Base-by-base conservation (phyloP, 768 basidiomycete genomes). In the Russula foetens region DNA sequence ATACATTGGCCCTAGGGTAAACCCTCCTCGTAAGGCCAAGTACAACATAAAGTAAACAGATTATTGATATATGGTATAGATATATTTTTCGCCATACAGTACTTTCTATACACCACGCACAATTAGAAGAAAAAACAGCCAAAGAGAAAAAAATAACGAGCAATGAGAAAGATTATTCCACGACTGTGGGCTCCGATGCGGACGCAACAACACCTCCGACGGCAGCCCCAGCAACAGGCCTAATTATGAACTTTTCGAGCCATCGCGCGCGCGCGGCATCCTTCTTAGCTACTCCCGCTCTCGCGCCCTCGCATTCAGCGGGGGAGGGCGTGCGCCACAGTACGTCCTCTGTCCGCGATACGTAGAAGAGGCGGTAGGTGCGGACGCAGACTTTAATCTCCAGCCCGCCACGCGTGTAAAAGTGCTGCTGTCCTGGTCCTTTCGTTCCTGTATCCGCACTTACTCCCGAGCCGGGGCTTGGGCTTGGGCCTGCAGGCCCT, bases 311-410 rank as follows among this genome's bases (percentile, higher is more conserved):
- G 29, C 70, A 70, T 64, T 83, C 82, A 1, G 74, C 75, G 26
- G 71, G 69, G 0, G 71, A 70, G 24, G 76, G 71, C 15, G 75
- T 68, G 56, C 79, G 80, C 75, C 79, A 81, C 56, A 87, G 71
- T 59, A 79, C 77, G 62, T 88, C 88, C 65, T 86, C 88, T 47
- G 84, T 84, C 26, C 76, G 69, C 2, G 88, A 75, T 7, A 88
- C 88, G 69, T 84, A 92, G 76, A 94, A 93, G 15, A 92, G 72
- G 35, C 86, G 79, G 71, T 92, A 92, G 9, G 86, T 90, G 59
- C 85, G 79, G 38, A 92, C 79, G 72, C 94, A 96, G 58, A 97
- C 82, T 63, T 87, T 87, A 69, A 91, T 89, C 71, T 92, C 89
- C 19, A 95, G 78, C 3, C 80, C 80, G 33, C 86, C 85, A 12